Base-by-base conservation (phyloP, 2,329 filamentous ascomycete genomes). In the Fusarium domesticum region DNA sequence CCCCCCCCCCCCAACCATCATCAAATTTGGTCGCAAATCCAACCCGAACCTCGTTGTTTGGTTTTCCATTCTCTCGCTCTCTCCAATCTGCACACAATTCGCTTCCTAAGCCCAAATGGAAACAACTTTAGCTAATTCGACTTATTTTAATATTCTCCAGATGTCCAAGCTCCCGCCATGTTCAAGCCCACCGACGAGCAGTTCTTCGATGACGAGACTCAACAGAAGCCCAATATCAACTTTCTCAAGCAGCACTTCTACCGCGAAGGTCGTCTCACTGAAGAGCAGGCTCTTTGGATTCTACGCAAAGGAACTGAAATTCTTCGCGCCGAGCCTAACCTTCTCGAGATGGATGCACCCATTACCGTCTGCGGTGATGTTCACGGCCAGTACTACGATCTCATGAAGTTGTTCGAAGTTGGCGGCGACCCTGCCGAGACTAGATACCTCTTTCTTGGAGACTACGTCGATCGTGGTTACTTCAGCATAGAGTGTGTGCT, bases 361-460 rank as follows among this genome's bases (percentile, higher is more conserved):
- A 98, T 98, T 65, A 98, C 93, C 8, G 93, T 98, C 39, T 98
- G 93, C 63, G 93, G 93, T 65, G 93, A 98, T 64, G 91, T 98
- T 42, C 93, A 98, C 70, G 93, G 93, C 57, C 93, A 98, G 73
- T 98, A 97, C 74, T 98, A 96, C 69, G 93, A 98, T 69, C 73
- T 98, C 65, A 98, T 98, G 93, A 98, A 98, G 77, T 79, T 98
- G 25, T 98, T 98, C 63, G 93, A 98, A 70, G 93, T 98, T 39
- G 93, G 93, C 56, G 93, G 93, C 54, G 93, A 98, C 68, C 93
- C 93, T 32, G 83, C 92, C 42, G 93, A 98, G 73, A 98, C 93
- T 20, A 77, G 93, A 63, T 98, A 98, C 70, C 81, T 98, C 48
- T 98, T 98, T 72, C 75, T 98, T 54, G 93, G 93, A 50, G 93